Evolutionary conservation across 805 yeast species (phyloP), one percentile per base, ranked within the genome.

Genomic region (Pichia kluyveri): DNA sequence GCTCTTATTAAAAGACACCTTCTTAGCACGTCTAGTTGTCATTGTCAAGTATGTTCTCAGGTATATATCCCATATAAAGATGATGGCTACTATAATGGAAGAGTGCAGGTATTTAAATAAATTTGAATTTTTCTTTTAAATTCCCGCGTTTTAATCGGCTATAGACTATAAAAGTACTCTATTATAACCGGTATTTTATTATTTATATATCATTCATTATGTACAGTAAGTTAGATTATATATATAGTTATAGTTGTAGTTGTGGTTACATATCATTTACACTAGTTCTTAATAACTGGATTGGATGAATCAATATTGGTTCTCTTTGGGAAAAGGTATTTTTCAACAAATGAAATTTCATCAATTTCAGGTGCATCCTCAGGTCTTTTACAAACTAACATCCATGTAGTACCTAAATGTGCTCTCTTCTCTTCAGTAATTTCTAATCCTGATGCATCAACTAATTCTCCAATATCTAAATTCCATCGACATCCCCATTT

Each of bases 401-500:
- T 76, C 93, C 93, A 90, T 6, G 96, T 88, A 1, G 98, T 86
- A 19, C 98, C 98, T 52, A 93, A 74, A 67, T 93, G 97, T 19
- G 80, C 80, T 54, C 96, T 72, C 53, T 78, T 79, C 58, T 86
- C 91, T 55, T 79, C 81, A 2, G 89, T 86, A 41, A 93, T 76
- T 54, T 85, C 90, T 48, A 93, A 70, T 0, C 95, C 96, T 8
- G 95, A 82, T 50, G 80, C 80, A 60, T 85, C 90, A 28, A 93
- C 74, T 39, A 93, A 72, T 56, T 84, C 95, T 26, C 90, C 95
- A 55, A 93, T 86, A 61, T 93, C 98, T 53, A 93, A 69, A 61
- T 93, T 93, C 97, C 98, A 93, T 60, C 98, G 73, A 66, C 99
- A 93, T 1, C 96, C 99, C 97, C 98, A 93, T 4, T 83, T 80